Evolutionary conservation across 257 asterid genomes (phyloP), one percentile per base, ranked within the genome.

Genomic region (Salvia hispanica): DNA sequence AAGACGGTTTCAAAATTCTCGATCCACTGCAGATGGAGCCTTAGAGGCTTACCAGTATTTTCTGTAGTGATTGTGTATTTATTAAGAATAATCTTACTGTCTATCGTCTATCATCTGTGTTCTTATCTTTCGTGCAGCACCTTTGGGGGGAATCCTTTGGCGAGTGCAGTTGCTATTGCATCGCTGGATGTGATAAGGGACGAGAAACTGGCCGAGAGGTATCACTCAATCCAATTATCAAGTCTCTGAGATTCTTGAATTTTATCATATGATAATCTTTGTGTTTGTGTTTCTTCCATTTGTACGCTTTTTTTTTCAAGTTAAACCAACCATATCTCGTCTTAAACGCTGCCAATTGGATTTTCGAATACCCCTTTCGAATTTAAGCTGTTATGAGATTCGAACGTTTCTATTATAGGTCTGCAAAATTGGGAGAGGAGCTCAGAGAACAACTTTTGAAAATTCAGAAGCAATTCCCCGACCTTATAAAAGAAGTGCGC

Each of bases 141-240:
- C 45, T 93, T 93, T 51, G 99, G 96, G 34, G 99, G 97, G 39
- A 93, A 90, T 66, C 97, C 99, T 37, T 83, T 90, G 89, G 95
- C 96, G 50, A 88, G 95, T 74, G 97, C 99, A 71, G 96, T 93
- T 75, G 96, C 95, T 71, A 78, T 90, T 80, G 95, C 97, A 52
- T 90, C 99, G 5, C 71, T 92, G 11, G 89, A 89, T 42, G 95
- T 89, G 78, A 80, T 93, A 71, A 77, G 73, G 68, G 93, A 93
- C 11, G 97, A 93, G 78, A 79, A 61, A 71, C 91, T 93, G 61
- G 87, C 90, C 18, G 95, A 90, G 77, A 93, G 99, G 99, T 93
- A 81, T 72, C 39, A 28, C 21, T 11, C 9, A 28, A 31, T 11
- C 9, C 7, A 34, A 34, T 4, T 34, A 34, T 15, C 43, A n/a